These are phyloP conservation scores for Endocalyx cinctus DNA, from an alignment of 2,329 filamentous ascomycete genomes.

Conservation along the genomic window DNA sequence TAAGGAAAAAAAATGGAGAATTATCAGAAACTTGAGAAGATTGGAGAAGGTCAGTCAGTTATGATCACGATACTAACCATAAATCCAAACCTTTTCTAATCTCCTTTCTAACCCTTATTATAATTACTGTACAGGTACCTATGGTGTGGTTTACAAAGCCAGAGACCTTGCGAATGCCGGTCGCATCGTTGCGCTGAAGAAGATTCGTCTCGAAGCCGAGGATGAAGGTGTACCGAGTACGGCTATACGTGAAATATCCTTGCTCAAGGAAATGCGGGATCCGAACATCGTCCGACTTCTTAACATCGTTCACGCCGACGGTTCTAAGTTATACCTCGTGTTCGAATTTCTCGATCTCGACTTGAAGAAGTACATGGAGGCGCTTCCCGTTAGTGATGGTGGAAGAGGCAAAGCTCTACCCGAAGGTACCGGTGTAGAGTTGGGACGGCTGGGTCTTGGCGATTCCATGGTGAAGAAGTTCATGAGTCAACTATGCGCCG, in stretches of 20 bases:
- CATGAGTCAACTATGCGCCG: conserved; percentile 82
- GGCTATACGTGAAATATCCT: conserved; percentile 88
- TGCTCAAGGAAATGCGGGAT: conserved; percentile 92
- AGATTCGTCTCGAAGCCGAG: conserved; percentile 91
- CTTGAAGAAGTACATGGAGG: conserved; percentile 95
- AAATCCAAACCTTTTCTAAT: conserved; percentile 1
- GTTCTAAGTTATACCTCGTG: conserved; percentile 91
- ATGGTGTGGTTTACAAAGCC: conserved; percentile 94
- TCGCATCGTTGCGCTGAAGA: conserved; percentile 88
- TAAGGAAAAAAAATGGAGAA: conserved; percentile 87
- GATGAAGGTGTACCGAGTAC: conserved; percentile 91
- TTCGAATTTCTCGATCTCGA: conserved; percentile 89
- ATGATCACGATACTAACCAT: conserved; percentile 1
- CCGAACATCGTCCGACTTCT: conserved; percentile 82
- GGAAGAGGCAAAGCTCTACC: conserved; percentile 82
- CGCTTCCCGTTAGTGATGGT: conserved; percentile 76
- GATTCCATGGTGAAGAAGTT: conserved; percentile 86
- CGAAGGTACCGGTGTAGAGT: conserved; percentile 62
- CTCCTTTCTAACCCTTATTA: conserved; percentile 1
- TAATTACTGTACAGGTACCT: conserved; percentile 68
- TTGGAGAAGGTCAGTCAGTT: conserved; percentile 70
- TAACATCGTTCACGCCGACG: conserved; percentile 92
- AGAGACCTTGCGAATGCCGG: conserved; percentile 76
- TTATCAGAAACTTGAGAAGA: conserved; percentile 95
- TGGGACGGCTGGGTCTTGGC: conserved; percentile 67